phyloP scores from a whole-genome alignment of 495 filamentous ascomycete genomes.

The Talaromyces liani region DNA sequence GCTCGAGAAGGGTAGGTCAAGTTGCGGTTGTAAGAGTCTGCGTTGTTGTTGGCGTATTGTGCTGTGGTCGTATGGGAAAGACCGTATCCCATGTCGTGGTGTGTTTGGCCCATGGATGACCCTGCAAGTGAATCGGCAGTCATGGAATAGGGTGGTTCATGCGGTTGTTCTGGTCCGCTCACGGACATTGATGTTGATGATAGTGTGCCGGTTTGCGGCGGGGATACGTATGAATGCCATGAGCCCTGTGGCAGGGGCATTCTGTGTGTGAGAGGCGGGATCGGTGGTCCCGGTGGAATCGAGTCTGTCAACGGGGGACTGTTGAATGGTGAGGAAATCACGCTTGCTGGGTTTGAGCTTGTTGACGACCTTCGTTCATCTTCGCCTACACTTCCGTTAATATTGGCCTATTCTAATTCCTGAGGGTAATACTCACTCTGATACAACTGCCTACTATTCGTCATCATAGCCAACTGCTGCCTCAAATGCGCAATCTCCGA shows the following conservation, averaged over 20 bases:
- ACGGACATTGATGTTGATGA: not conserved
- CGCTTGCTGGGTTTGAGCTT: constrained; percentile 4
- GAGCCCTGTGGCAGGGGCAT: constrained; percentile 4
- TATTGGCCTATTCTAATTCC: not conserved
- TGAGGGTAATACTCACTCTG: not conserved
- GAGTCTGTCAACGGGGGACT: constrained; percentile 7
- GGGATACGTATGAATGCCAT: constrained; percentile 5
- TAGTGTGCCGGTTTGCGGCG: not conserved
- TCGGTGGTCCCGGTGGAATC: constrained; percentile 2
- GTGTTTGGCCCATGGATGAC: constrained; percentile 1
- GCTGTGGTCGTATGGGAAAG: not conserved
- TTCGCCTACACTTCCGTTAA: not conserved
- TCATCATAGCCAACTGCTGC: constrained; percentile 27
- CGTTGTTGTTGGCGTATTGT: not conserved
- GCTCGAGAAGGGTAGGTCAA: not conserved
- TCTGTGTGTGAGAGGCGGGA: constrained; percentile 5
- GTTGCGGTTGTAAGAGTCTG: not conserved
- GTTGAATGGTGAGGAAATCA: constrained; percentile 8
- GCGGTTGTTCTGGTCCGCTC: not conserved
- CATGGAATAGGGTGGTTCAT: not conserved
- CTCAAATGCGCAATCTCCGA: constrained; percentile 40
- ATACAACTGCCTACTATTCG: constrained; percentile 7
- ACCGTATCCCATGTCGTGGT: not conserved
- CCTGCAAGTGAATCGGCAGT: not conserved
- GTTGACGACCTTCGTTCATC: constrained; percentile 10